Evolutionary conservation across 768 basidiomycete genomes (phyloP).

Genomic region (Collybiopsis confluens): DNA sequence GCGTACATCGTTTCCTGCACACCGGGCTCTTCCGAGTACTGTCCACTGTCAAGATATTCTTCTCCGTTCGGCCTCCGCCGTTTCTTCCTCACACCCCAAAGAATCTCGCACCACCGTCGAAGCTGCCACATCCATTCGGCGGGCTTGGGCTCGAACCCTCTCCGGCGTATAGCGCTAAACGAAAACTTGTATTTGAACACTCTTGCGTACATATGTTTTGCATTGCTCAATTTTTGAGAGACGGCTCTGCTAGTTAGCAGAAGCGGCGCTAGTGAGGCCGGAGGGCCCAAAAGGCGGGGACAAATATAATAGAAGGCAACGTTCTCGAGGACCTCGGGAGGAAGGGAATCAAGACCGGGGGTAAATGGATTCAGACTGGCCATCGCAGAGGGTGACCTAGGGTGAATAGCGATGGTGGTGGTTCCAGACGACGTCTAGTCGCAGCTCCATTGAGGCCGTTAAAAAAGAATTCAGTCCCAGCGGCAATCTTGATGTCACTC

Average conservation of each 20-base stretch:
- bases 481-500: no score
- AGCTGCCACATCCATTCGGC: constrained; percentile 32
- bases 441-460: no score
- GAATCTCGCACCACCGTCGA: constrained; percentile 29
- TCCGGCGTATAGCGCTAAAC: constrained; percentile 40
- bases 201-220: constrained; percentile 41
- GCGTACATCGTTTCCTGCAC: constrained; percentile 36
- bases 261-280: constrained; percentile 42
- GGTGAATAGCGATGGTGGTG: no score
- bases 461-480: no score
- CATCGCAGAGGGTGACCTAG: neutral
- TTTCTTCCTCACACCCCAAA: constrained; percentile 33
- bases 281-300: constrained; percentile 39
- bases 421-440: no score
- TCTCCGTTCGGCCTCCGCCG: constrained; percentile 22
- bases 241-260: constrained; percentile 40
- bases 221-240: constrained; percentile 27
- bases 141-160: constrained; percentile 36
- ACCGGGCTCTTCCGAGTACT: constrained; percentile 22
- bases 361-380: no score
- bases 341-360: constrained; percentile 28
- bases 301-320: constrained; percentile 45
- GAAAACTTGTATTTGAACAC: constrained; percentile 62
- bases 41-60: constrained; percentile 14
- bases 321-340: constrained; percentile 44